phyloP scores from a whole-genome alignment of 202 grass and related monocot genomes.

The Schoenoplectus triqueter region DNA sequence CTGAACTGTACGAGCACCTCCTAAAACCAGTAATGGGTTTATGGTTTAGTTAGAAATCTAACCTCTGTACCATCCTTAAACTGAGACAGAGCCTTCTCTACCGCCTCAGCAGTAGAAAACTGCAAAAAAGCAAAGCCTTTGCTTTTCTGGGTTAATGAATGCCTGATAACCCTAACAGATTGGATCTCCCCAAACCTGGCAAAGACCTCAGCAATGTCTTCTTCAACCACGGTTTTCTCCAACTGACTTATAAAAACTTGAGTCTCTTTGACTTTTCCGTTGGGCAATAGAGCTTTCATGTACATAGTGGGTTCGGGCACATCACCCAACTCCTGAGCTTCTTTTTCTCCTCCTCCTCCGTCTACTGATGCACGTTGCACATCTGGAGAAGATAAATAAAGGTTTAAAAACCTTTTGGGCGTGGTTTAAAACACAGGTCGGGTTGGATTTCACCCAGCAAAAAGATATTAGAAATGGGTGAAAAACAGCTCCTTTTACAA shows the following conservation, averaged over 20 bases:
- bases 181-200: conserved; percentile 63
- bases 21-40: not conserved
- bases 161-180: conserved; percentile 62
- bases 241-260: conserved; percentile 74
- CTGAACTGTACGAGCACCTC: not conserved
- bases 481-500: conserved; percentile 8
- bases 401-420: conserved; percentile 21
- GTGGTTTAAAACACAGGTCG: conserved; percentile 35
- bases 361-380: conserved; percentile 41
- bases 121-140: conserved; percentile 69
- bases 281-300: conserved; percentile 38
- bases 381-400: conserved; percentile 36
- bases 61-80: conserved; percentile 83
- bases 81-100: conserved; percentile 68
- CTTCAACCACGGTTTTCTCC: conserved; percentile 58
- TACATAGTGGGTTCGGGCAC: conserved; percentile 45
- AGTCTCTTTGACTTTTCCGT: conserved; percentile 47
- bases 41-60: conserved; percentile 38
- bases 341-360: conserved; percentile 18
- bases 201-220: conserved; percentile 64
- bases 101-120: conserved; percentile 54
- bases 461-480: conserved; percentile 40
- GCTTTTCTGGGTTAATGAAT: conserved; percentile 48
- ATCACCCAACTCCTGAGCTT: conserved; percentile 40
- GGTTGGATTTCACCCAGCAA: conserved; percentile 37